Percentiles rank a stretch among this genome's conserved stretches.
Evolutionary conservation across 2,329 filamentous ascomycete genomes (phyloP).

Genomic region (Ascochyta viciae-villosae): DNA sequence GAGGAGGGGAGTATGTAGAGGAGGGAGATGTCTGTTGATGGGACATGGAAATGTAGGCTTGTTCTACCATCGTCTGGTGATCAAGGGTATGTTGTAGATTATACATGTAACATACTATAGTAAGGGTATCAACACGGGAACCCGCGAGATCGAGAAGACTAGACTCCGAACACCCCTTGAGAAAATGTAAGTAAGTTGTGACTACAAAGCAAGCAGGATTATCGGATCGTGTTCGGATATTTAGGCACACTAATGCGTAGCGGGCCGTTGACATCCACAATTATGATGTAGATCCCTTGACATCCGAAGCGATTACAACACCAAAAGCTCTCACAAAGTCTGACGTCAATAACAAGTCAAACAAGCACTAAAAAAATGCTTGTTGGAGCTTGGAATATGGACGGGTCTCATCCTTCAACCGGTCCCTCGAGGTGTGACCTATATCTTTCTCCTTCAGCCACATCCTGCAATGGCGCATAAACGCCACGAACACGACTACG

Average conservation of each 20-base stretch:
- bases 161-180: too few species aligned
- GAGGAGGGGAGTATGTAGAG: neutral
- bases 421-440: too few species aligned
- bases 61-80: too few species aligned
- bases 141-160: too few species aligned
- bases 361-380: neutral
- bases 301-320: neutral
- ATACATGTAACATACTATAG: neutral
- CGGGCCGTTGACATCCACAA: conserved; percentile 1
- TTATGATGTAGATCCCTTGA: conserved; percentile 7
- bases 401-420: too few species aligned
- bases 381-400: neutral
- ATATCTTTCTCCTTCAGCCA: neutral
- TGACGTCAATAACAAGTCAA: conserved; percentile 5
- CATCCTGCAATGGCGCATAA: conserved; percentile 4
- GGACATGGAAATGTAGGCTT: too few species aligned
- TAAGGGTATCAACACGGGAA: neutral
- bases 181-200: too few species aligned
- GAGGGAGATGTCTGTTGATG: too few species aligned
- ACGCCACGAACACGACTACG: conserved; percentile 13
- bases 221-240: too few species aligned
- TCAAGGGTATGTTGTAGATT: too few species aligned
- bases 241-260: neutral
- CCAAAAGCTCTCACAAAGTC: neutral
- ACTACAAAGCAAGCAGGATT: too few species aligned